A percentile compares a stretch with the other conserved stretches of the same genome.
These are phyloP conservation scores for Fusarium brachygibbosum DNA, from an alignment of 2,329 filamentous ascomycete genomes.

Conservation along the genomic window DNA sequence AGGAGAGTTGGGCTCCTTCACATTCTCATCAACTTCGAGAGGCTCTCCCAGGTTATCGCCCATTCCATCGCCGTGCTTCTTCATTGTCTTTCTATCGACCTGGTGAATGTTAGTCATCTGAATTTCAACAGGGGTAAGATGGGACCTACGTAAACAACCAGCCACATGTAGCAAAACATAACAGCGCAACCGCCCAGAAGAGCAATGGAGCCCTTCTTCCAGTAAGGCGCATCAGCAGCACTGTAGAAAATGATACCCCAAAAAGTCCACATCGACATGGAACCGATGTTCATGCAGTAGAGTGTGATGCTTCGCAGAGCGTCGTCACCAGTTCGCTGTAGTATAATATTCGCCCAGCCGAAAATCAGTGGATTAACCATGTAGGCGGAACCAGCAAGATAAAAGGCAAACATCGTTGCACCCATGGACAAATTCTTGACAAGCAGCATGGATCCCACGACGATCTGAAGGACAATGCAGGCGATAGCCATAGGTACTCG, in stretches of 20 bases:
- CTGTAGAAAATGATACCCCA: slow-evolving; percentile 61
- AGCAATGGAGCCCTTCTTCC: slow-evolving; percentile 50
- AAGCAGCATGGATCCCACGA: slow-evolving; percentile 40
- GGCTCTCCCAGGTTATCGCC: neutral
- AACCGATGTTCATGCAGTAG: slow-evolving; percentile 57
- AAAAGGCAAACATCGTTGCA: slow-evolving; percentile 43
- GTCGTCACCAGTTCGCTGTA: slow-evolving; percentile 53
- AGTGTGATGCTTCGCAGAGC: slow-evolving; percentile 57
- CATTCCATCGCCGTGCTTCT: neutral
- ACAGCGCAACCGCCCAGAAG: slow-evolving; percentile 37
- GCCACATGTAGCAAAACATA: slow-evolving; percentile 41
- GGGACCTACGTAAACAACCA: slow-evolving; percentile 22
- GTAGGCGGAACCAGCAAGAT: slow-evolving; percentile 44
- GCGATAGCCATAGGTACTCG: slow-evolving; percentile 34
- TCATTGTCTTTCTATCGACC: neutral
- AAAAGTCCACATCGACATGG: slow-evolving; percentile 58
- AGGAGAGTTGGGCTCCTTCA: neutral
- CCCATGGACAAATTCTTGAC: slow-evolving; percentile 37
- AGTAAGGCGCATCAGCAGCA: slow-evolving; percentile 59
- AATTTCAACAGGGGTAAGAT: rapidly evolving
- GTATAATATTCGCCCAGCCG: slow-evolving; percentile 47
- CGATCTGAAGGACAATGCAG: slow-evolving; percentile 35
- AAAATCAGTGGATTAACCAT: slow-evolving; percentile 48
- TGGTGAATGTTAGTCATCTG: neutral
- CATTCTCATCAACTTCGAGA: neutral